A percentile compares a stretch with the other conserved stretches of the same genome.
phyloP scores from a whole-genome alignment of 1,139 yeast species.

The Meyerozyma guilliermondii region DNA sequence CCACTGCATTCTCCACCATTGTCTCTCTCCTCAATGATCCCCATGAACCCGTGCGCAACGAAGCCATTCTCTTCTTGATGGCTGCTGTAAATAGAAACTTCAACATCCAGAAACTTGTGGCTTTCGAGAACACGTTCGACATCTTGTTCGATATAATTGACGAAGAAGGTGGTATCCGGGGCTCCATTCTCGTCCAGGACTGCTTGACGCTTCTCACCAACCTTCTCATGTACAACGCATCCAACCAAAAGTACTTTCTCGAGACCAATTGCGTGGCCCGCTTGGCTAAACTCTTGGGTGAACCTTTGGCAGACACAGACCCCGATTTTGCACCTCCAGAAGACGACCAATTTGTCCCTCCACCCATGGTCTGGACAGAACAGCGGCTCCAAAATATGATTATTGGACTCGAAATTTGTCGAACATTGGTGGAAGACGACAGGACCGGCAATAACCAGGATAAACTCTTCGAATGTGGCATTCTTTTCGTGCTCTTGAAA shows the following conservation, averaged over 20 bases:
- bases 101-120: constrained; percentile 88
- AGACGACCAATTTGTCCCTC: constrained; percentile 7
- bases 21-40: constrained; percentile 65
- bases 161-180: constrained; percentile 86
- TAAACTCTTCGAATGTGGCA: constrained; percentile 55
- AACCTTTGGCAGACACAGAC: constrained; percentile 43
- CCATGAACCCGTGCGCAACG: constrained; percentile 88
- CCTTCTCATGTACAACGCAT: constrained; percentile 74
- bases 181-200: constrained; percentile 88
- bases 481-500: constrained; percentile 60
- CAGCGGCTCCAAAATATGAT: constrained; percentile 65
- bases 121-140: constrained; percentile 91
- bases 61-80: constrained; percentile 77
- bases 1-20: constrained; percentile 74
- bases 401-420: constrained; percentile 66
- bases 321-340: constrained; percentile 11
- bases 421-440: constrained; percentile 70
- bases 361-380: constrained; percentile 62
- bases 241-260: constrained; percentile 83
- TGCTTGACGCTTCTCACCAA: constrained; percentile 73
- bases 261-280: constrained; percentile 78
- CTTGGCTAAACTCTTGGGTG: constrained; percentile 56
- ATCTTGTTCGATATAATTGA: constrained; percentile 69
- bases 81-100: constrained; percentile 77
- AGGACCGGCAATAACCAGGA: constrained; percentile 62